Evolutionary conservation across 257 asterid species (phyloP).

Genomic region (Nicotiana obtusifolia): DNA sequence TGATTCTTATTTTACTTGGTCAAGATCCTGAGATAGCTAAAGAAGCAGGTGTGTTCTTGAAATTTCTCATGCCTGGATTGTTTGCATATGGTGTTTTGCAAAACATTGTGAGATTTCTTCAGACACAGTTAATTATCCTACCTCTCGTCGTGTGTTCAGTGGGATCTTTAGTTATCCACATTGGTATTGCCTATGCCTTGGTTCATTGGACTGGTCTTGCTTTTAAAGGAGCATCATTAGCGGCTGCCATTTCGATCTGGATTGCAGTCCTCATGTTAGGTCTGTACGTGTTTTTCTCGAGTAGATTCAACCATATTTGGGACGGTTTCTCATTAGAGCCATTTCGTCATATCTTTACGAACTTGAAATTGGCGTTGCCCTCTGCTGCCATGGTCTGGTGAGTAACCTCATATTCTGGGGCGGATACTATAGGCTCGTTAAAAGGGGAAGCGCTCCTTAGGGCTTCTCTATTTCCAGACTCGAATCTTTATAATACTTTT

Average conservation of each 20-base stretch:
- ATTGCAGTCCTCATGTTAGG: constrained; percentile 39
- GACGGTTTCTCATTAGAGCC: constrained; percentile 35
- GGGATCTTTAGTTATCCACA: constrained; percentile 38
- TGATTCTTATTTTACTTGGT: constrained; percentile 28
- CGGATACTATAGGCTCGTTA: no score
- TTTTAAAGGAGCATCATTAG: constrained; percentile 48
- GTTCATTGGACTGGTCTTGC: constrained; percentile 41
- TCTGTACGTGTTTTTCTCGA: constrained; percentile 28
- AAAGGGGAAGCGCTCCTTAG: no score
- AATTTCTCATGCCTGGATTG: constrained; percentile 57
- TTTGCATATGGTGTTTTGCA: constrained; percentile 58
- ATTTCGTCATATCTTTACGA: constrained; percentile 17
- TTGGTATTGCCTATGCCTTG: constrained; percentile 42
- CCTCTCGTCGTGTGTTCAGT: constrained; percentile 47
- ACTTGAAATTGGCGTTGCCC: constrained; percentile 50
- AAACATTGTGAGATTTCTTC: constrained; percentile 60
- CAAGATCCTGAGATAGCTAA: constrained; percentile 53
- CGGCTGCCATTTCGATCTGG: constrained; percentile 62
- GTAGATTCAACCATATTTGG: constrained; percentile 26
- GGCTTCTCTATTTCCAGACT: no score
- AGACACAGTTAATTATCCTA: constrained; percentile 46
- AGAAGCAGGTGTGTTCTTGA: constrained; percentile 51
- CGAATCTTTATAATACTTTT: no score
- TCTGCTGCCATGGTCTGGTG: constrained; percentile 70
- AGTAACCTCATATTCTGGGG: constrained; percentile 9